A percentile compares a stretch with the other conserved stretches of the same genome.
Conservation (phyloP, 768 basidiomycete species). For the Lactarius indigo region DNA sequence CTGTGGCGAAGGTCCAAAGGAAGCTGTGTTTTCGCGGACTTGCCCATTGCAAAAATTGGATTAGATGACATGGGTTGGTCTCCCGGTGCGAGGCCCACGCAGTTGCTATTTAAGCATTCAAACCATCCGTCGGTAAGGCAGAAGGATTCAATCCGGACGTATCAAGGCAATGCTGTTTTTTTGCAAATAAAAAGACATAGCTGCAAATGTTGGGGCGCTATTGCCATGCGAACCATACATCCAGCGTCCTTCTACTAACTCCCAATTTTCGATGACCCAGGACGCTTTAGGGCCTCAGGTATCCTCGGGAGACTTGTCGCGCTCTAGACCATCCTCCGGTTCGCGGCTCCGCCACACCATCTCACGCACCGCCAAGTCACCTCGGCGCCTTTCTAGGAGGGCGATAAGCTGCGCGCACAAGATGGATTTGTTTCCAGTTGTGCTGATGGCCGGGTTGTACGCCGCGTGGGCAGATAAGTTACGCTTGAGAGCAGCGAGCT, state of each 20-base stretch:
- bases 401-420: slow-evolving; percentile 45
- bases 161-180: background rate
- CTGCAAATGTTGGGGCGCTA: background rate
- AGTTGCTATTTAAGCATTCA: background rate
- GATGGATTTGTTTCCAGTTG: slow-evolving; percentile 46
- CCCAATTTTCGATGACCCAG: background rate
- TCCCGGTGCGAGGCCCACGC: background rate
- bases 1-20: no score
- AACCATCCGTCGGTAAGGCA: background rate
- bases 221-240: background rate
- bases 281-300: background rate
- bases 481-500: slow-evolving; percentile 46
- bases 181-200: background rate
- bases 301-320: background rate
- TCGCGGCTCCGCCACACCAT: slow-evolving; percentile 33
- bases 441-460: slow-evolving; percentile 43
- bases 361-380: slow-evolving; percentile 50
- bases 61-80: no score
- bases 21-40: no score
- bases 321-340: background rate
- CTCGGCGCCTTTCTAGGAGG: slow-evolving; percentile 45
- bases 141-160: background rate
- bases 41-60: no score
- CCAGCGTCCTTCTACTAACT: background rate
- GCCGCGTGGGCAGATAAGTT: slow-evolving; percentile 57